phyloP scores from a whole-genome alignment of 306 rosid species.

The Cucurbita moschata region DNA sequence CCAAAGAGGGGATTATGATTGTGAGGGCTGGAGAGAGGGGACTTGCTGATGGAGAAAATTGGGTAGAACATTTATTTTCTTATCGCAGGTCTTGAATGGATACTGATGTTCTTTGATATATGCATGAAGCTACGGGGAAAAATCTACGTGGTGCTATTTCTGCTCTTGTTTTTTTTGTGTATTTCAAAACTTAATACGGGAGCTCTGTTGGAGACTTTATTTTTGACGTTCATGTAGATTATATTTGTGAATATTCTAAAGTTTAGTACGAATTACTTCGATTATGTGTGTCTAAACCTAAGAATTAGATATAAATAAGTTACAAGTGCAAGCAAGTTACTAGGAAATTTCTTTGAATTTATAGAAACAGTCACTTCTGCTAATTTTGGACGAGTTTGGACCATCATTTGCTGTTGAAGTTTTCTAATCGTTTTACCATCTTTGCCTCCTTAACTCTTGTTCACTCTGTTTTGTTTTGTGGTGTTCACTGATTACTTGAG shows the following conservation, averaged over 20 bases:
- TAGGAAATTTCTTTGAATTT: background rate
- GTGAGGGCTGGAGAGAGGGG: background rate
- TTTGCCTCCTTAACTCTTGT: background rate
- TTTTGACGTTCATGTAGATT: background rate
- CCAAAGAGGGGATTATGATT: background rate
- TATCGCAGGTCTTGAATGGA: background rate
- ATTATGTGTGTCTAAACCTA: background rate
- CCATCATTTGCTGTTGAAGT: background rate
- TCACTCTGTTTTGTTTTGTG: background rate
- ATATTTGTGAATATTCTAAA: background rate
- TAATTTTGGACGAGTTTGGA: background rate
- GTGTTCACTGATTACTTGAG: background rate
- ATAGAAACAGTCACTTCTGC: background rate
- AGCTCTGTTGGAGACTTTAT: background rate
- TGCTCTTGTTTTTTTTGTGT: background rate
- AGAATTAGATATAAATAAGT: background rate
- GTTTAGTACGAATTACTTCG: background rate
- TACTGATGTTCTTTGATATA: background rate
- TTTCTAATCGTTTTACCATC: background rate
- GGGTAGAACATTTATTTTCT: background rate
- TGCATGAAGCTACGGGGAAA: background rate
- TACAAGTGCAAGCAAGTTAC: background rate
- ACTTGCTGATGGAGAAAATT: background rate
- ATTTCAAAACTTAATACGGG: background rate
- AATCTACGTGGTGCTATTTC: background rate